Evolutionary conservation across 225 moss, liverwort and hornwort species (phyloP).

Genomic region (Sphagnum contortum): DNA sequence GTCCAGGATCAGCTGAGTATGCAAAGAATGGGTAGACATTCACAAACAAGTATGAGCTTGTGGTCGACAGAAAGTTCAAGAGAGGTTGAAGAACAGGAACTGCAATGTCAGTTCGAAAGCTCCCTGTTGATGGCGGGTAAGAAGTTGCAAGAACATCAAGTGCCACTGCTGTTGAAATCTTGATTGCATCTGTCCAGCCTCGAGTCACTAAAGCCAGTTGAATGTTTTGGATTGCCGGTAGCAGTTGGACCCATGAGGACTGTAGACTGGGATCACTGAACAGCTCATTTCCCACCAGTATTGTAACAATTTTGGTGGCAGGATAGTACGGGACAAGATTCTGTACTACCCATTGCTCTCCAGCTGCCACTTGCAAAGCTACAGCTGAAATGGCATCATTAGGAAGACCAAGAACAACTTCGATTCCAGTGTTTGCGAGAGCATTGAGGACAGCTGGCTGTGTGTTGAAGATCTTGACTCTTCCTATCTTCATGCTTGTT

Average conservation of each 20-base stretch:
- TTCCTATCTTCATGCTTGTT: slow-evolving; percentile 27
- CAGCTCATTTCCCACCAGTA: slow-evolving; percentile 39
- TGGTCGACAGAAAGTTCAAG: slow-evolving; percentile 28
- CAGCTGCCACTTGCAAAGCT: slow-evolving; percentile 22
- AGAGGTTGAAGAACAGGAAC: slow-evolving; percentile 29
- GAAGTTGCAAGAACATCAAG: slow-evolving; percentile 32
- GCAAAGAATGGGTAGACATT: slow-evolving; percentile 40
- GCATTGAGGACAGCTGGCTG: slow-evolving; percentile 30
- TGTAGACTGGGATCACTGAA: slow-evolving; percentile 25
- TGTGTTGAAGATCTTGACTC: slow-evolving; percentile 46
- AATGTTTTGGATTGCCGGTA: slow-evolving; percentile 38
- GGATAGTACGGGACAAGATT: slow-evolving; percentile 29
- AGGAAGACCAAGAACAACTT: slow-evolving; percentile 38
- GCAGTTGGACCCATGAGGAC: slow-evolving; percentile 23
- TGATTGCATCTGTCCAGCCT: slow-evolving; percentile 23
- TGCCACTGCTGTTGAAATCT: slow-evolving; percentile 38
- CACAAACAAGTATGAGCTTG: slow-evolving; percentile 38
- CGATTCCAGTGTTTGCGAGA: slow-evolving; percentile 41
- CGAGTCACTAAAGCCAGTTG: slow-evolving; percentile 19
- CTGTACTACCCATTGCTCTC: slow-evolving; percentile 39
- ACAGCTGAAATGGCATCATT: slow-evolving; percentile 34
- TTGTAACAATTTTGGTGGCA: slow-evolving; percentile 35
- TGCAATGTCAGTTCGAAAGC: slow-evolving; percentile 32
- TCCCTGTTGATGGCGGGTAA: slow-evolving; percentile 32
- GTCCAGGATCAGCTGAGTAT: slow-evolving; percentile 17